These are phyloP conservation scores for Coniochaeta sp. DNA, from an alignment of 2,329 filamentous ascomycete genomes.

Conservation along the genomic window DNA sequence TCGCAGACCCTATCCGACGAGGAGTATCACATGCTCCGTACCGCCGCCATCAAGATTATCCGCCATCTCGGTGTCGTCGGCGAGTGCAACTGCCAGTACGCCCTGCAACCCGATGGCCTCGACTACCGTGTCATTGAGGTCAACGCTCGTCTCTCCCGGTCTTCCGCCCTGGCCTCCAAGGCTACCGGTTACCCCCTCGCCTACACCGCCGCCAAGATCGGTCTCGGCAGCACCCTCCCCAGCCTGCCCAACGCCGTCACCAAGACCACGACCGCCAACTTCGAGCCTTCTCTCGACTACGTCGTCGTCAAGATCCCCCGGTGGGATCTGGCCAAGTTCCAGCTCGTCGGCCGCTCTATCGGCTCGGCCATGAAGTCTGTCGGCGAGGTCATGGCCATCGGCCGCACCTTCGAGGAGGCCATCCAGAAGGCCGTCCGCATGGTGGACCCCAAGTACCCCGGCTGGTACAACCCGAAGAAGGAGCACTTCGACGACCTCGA, in stretches of 20 bases:
- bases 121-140: slow-evolving; percentile 99
- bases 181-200: slow-evolving; percentile 95
- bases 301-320: slow-evolving; percentile 98
- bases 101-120: slow-evolving; percentile 88
- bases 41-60: slow-evolving; percentile 96
- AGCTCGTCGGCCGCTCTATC: slow-evolving; percentile 96
- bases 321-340: slow-evolving; percentile 98
- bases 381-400: slow-evolving; percentile 98
- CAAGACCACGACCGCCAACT: slow-evolving; percentile 97
- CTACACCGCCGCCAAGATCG: slow-evolving; percentile 97
- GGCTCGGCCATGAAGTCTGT: slow-evolving; percentile 99
- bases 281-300: slow-evolving; percentile 95
- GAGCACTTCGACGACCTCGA: slow-evolving; percentile 93
- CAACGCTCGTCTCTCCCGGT: slow-evolving; percentile 96
- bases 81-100: slow-evolving; percentile 98
- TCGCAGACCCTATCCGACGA: slow-evolving; percentile 96
- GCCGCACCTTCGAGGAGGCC: slow-evolving; percentile 95
- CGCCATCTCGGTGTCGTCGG: slow-evolving; percentile 94
- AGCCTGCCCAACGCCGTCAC: slow-evolving; percentile 97
- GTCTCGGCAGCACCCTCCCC: slow-evolving; percentile 87
- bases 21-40: slow-evolving; percentile 99
- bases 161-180: slow-evolving; percentile 94
- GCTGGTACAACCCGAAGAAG: slow-evolving; percentile 65
- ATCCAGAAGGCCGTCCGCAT: slow-evolving; percentile 98
- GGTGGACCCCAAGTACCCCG: slow-evolving; percentile 85